Evolutionary conservation across 73 alveolate species (phyloP).

Genomic region (Diophrys sp.): DNA sequence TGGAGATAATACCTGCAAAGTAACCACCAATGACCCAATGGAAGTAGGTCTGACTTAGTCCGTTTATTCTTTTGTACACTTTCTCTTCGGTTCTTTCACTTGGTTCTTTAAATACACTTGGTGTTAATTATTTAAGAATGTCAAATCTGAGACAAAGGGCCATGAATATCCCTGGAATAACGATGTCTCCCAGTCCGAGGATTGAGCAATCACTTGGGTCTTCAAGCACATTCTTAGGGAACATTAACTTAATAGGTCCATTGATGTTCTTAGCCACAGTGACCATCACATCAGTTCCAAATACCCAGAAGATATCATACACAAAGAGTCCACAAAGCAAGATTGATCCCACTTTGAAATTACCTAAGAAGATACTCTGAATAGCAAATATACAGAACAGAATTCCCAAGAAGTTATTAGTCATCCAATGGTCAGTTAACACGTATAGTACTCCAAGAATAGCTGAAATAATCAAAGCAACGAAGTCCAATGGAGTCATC

Average conservation of each 20-base stretch:
- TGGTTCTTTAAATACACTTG: slow-evolving; percentile 3
- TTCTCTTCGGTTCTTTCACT: slow-evolving; percentile 4
- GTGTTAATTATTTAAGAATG: slow-evolving; percentile 33
- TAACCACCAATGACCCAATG: slow-evolving; percentile 77
- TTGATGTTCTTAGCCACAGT: slow-evolving; percentile 95
- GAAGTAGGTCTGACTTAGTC: slow-evolving; percentile 68
- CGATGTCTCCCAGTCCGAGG: slow-evolving; percentile 98
- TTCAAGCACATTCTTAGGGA: slow-evolving; percentile 69
- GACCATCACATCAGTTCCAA: slow-evolving; percentile 97
- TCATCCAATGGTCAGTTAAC: slow-evolving; percentile 77
- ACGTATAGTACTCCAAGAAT: slow-evolving; percentile 54
- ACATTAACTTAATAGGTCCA: slow-evolving; percentile 95
- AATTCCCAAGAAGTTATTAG: slow-evolving; percentile 88
- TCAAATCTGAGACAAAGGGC: slow-evolving; percentile 91
- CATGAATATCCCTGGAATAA: slow-evolving; percentile 96
- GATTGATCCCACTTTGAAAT: slow-evolving; percentile 81
- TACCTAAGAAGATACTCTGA: slow-evolving; percentile 80
- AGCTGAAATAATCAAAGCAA: slow-evolving; percentile 50
- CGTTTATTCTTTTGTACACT: neutral
- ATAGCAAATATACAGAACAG: slow-evolving; percentile 87
- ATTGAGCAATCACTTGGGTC: slow-evolving; percentile 65
- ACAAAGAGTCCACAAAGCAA: slow-evolving; percentile 85
- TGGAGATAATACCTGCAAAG: slow-evolving; percentile 81
- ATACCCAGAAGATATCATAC: slow-evolving; percentile 98
- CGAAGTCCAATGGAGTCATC: slow-evolving; percentile 52